A percentile compares a stretch with the other conserved stretches of the same genome.
Conservation (phyloP, 2,329 filamentous ascomycete species). For the Passalora sequoiae region DNA sequence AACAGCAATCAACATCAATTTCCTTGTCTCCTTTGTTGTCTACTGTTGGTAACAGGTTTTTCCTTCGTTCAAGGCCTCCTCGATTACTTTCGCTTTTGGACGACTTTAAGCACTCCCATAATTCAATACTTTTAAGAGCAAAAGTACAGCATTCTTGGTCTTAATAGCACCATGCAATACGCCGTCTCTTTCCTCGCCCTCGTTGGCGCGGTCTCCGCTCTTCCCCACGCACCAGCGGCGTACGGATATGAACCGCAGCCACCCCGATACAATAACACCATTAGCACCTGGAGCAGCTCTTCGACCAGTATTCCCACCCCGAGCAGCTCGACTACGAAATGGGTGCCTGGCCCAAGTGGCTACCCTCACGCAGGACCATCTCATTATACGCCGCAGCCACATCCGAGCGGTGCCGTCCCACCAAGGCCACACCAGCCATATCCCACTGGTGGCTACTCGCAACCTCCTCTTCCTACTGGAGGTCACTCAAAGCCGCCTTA, state of each 20-base stretch:
- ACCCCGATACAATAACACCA: not conserved
- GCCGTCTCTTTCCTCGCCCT: slow-evolving; percentile 3
- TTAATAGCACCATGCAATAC: slow-evolving; percentile 2
- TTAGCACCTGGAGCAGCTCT: not conserved
- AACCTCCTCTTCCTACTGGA: slow-evolving; percentile 1
- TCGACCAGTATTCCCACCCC: not conserved
- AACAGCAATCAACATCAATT: slow-evolving; percentile 3
- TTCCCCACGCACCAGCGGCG: not conserved
- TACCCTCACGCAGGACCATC: not conserved
- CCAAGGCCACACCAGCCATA: not conserved
- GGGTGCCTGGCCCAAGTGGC: not conserved
- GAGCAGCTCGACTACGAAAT: slow-evolving; percentile 1
- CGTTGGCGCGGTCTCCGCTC: slow-evolving; percentile 7
- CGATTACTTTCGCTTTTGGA: slow-evolving; percentile 3
- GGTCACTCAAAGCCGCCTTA: slow-evolving; percentile 1
- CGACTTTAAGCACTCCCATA: not conserved
- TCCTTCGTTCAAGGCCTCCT: slow-evolving; percentile 5
- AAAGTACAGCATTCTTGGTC: not conserved
- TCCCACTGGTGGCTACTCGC: slow-evolving; percentile 1
- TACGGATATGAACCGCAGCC: not conserved
- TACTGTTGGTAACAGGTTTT: not conserved
- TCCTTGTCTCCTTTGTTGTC: slow-evolving; percentile 2
- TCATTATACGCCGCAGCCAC: not conserved
- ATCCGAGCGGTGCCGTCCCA: not conserved
- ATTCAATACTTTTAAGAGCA: not conserved